Evolutionary conservation across 768 basidiomycete genomes (phyloP), one percentile per base, ranked within the genome.

Genomic region (Termitomyces titanicus): DNA sequence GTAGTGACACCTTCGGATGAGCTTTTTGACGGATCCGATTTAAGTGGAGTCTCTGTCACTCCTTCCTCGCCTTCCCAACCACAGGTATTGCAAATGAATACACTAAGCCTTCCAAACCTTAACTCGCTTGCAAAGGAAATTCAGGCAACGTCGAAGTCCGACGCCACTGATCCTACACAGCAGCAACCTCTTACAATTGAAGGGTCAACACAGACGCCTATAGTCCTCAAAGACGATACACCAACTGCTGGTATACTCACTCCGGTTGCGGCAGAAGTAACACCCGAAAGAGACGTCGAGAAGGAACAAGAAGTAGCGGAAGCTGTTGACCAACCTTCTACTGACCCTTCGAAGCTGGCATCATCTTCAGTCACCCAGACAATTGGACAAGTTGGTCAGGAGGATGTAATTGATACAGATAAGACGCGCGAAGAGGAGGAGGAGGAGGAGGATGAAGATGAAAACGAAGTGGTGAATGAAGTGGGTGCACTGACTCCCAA

Each of bases 41-140:
- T 72, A n/a, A 73, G 65, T 52, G 70, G 69, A 24, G 63, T 70
- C 13, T 71, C 70, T 8, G 70, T 67, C 37, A 66, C 70, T n/a
- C 61, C 53, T 24, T 62, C 66, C 50, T 64, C 64, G 27, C 45
- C 35, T 20, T 63, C 66, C 18, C 64, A 65, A 37, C 45, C 59
- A 25, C 63, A 64, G 56, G 70, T 64, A 40, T 33, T 49, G 7
- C 18, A 10, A 31, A 17, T 12, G 9, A 2, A 33, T 24, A 10
- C 0, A 18, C 31, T 13, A 13, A 18, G 35, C 38, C 18, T 49
- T 22, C 17, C 24, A 13, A 9, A n/a, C 31, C 39, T 34, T 35
- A 10, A 27, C 24, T 51, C 13, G 10, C 39, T 29, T 29, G 7
- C 35, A 20, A 22, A 60, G 55, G 51, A 46, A 39, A 46, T 40